Evolutionary conservation across 1,284 basidiomycete genomes (phyloP), one percentile per base, ranked within the genome.

Genomic region (Heterobasidion parviporum): DNA sequence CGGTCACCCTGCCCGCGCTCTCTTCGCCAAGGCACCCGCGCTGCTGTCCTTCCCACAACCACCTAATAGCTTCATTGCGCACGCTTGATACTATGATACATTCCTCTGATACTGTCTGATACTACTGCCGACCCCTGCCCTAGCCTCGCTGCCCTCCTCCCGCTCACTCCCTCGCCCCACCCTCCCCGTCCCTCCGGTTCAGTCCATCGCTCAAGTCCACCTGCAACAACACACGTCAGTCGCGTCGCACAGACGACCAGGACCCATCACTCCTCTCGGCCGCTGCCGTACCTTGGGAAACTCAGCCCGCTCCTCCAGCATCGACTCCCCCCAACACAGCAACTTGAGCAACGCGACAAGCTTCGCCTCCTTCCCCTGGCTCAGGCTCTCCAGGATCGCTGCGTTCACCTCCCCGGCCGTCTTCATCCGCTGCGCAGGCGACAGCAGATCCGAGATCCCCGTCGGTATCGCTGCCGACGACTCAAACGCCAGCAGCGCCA

Each of bases 391-490:
- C 62, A 99, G 76, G 57, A 99, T 96, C 26, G 96, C 95, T 0
- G 92, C 88, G 67, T 99, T 99, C 64, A 99, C 85, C 71, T 97
- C 90, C 15, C 86, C 90, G 9, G 96, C 95, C 9, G 95, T 97
- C 72, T 89, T 89, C 80, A 93, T 81, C 34, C 97, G 81, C 67
- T 98, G 94, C 26, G 85, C 85, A 20, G 89, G 87, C 36, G 88
- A 87, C 64, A 98, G 74, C 51, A 98, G 76, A 62, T 91, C 87
- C 45, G 83, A 77, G 56, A 94, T 87, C 33, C 81, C 79, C 50
- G 77, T 65, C 3, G 92, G 91, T 50, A 79, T 78, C 49, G 74
- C 74, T 57, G 78, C 78, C 14, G 77, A 81, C 52, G 78, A 81
- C 67, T 93, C 90, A 70, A 98, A 98, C 8, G 94, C 95, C 8